Percentiles rank a stretch among this genome's conserved stretches.
phyloP scores from a whole-genome alignment of 768 basidiomycete species.

The Termitomyces sp. region DNA sequence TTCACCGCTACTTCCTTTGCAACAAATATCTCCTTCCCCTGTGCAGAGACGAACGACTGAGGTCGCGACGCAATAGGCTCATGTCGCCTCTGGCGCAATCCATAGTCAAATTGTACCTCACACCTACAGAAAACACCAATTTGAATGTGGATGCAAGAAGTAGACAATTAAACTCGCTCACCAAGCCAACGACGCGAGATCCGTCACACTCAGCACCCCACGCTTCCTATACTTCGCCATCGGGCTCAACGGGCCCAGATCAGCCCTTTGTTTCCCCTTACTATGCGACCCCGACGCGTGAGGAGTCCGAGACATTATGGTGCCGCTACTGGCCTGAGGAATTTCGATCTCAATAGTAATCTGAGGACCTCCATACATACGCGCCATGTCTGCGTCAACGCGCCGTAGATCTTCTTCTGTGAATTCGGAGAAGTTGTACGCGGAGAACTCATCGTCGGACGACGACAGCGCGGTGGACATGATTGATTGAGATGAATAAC shows the following conservation, averaged over 20 bases:
- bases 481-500: not conserved
- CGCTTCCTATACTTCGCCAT: constrained; percentile 41
- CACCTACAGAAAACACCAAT: constrained; percentile 48
- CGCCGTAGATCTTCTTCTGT: constrained; percentile 53
- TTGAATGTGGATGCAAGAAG: not conserved
- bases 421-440: constrained; percentile 51
- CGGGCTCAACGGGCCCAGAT: constrained; percentile 26
- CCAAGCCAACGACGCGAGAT: constrained; percentile 62
- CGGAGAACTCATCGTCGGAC: constrained; percentile 42
- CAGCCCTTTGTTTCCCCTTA: constrained; percentile 1
- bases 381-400: constrained; percentile 40
- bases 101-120: constrained; percentile 77
- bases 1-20: constrained; percentile 44
- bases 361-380: constrained; percentile 25
- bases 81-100: constrained; percentile 56
- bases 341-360: constrained; percentile 34
- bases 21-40: constrained; percentile 61
- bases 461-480: constrained; percentile 11
- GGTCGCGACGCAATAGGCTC: constrained; percentile 51
- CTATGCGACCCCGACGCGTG: not conserved
- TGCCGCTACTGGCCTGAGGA: not conserved
- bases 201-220: constrained; percentile 56
- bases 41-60: constrained; percentile 47
- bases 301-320: constrained; percentile 1
- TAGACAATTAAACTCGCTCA: constrained; percentile 25